Base-by-base conservation (phyloP, 352 stramenopile species). In the Pythium folliculosum region DNA sequence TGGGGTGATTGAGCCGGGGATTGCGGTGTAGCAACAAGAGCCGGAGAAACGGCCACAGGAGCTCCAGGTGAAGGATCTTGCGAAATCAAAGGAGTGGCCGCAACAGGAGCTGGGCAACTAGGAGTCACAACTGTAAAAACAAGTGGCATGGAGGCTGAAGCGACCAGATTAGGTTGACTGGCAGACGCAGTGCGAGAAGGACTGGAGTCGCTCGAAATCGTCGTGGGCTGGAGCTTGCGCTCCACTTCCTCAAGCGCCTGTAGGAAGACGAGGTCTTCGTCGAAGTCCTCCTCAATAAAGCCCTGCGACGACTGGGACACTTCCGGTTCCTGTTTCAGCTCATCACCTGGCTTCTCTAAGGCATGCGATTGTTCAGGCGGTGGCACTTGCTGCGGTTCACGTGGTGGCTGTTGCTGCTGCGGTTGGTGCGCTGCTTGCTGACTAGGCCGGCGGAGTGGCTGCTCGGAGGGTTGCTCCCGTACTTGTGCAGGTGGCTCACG, bases 201-300 rank as follows among this genome's bases (percentile, higher is more conserved):
- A 27, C 6, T 50, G 5, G 14, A 25, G 44, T 13, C 8, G 19
- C 3, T 25, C 4, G 30, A 60, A 10, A 60, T 60, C 8, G 38
- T 60, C 10, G 32, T 43, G 16, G 59, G 54, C 32, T 68, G 60
- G 17, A 92, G 65, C 35, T 78, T 82, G 25, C 58, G 75, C 57
- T 92, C 84, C 10, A 88, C 80, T 44, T 89, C 74, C 55, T 92
- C 84, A 27, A 92, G 75, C 0, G 82, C 84, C 64, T 85, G 61
- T 21, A 87, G 67, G 69, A 91, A 92, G 17, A 79, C 71, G 32
- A 87, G 52, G 56, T 92, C 84, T 69, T 92, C 82, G 30, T 89
- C 77, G 32, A 77, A 64, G 38, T 89, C 81, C 47, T 92, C 79
- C 23, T 68, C 67, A 57, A 90, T 90, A 48, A 89, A 90, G 44